A percentile compares a stretch with the other conserved stretches of the same genome.
Evolutionary conservation across 179 eudicot genomes (phyloP).

Genomic region (Gypsophila paniculata): DNA sequence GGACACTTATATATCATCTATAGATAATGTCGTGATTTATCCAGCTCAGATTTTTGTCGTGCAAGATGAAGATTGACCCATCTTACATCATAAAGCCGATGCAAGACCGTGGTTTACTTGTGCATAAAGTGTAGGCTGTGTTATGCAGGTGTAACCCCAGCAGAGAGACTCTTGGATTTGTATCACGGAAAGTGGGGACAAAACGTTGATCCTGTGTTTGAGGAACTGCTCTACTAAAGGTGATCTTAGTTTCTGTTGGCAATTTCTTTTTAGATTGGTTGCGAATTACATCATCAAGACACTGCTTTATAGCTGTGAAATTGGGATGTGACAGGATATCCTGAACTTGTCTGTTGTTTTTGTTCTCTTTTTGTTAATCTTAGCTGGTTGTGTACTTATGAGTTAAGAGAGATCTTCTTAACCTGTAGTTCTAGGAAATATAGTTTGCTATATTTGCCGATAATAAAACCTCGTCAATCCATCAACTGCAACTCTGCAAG

Average conservation of each 20-base stretch:
- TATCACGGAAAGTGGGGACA: conserved; percentile 88
- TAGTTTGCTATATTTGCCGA: too few species aligned
- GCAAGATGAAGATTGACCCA: not conserved
- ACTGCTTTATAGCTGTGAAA: not conserved
- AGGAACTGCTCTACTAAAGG: conserved; percentile 74
- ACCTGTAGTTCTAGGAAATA: too few species aligned
- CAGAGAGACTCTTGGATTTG: conserved; percentile 81
- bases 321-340: too few species aligned
- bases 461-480: too few species aligned
- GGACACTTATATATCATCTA: not conserved
- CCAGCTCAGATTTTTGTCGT: not conserved
- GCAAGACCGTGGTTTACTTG: not conserved
- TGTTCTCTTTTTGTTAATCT: too few species aligned
- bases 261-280: not conserved
- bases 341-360: not conserved
- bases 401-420: too few species aligned
- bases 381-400: too few species aligned
- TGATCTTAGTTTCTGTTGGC: conserved; percentile 17
- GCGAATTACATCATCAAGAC: not conserved
- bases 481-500: too few species aligned
- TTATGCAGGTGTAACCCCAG: conserved; percentile 78
- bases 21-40: conserved; percentile 4
- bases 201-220: conserved; percentile 81
- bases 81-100: not conserved
- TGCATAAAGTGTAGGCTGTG: conserved; percentile 8